Base-by-base conservation (phyloP, 345 rosid genomes). In the Melastoma malabathricum region DNA sequence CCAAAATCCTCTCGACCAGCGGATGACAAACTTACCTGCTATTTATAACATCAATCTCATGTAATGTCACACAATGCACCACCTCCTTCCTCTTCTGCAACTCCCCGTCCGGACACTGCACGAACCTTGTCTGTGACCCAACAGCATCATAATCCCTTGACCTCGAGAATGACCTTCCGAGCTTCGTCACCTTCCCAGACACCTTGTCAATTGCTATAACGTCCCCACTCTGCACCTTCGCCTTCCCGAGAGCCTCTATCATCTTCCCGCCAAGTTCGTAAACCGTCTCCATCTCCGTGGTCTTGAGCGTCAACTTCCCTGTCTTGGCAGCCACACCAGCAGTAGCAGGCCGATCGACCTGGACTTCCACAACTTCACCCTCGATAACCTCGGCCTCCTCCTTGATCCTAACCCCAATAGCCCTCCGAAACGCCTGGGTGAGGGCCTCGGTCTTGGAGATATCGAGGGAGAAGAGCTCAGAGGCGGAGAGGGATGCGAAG, bases 41-140 rank as follows among this genome's bases (percentile, higher is more conserved):
- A 51, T 90, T 90, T 59, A 90, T 90, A 44, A 87, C 98, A 80
- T 90, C 98, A 71, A 90, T 90, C 71, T 90, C 96, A 51, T 90
- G 98, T 64, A 90, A 92, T 0, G 96, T 70, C 34, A 90, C 98
- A 18, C 93, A 90, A 75, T 84, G 96, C 22, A 90, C 89, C 15
- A 90, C 87, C 72, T 90, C 98, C 64, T 90, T 90, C 71, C 98
- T 69, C 77, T 90, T 87, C 80, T 90, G 96, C 64, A 90, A 43
- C 75, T 87, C 98, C 18, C 98, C 98, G 10, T 87, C 96, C 7
- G 98, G 98, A 46, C 98, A 90, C 63, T 90, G 96, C 34, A 90
- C 89, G 54, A 90, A 90, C 84, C 82, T 90, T 25, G 93, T 89
- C 56, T 84, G 95, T 0, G 95, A 83, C 9, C 98, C 98, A 87